phyloP scores from a whole-genome alignment of 352 stramenopile genomes.

The Phytopythium vexans region DNA sequence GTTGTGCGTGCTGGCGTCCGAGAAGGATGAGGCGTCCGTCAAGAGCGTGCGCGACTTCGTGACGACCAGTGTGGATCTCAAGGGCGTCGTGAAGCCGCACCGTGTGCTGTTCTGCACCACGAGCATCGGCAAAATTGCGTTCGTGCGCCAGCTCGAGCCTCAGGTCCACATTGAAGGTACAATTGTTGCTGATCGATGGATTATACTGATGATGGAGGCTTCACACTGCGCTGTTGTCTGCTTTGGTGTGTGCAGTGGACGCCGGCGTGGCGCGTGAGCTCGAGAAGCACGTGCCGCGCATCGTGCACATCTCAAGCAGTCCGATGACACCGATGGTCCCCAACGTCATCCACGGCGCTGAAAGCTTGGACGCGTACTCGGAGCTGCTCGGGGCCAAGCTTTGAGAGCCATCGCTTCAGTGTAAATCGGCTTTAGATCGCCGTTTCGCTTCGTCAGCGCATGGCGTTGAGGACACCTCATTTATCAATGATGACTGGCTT shows the following conservation, averaged over 20 bases:
- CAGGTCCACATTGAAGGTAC: constrained; percentile 81
- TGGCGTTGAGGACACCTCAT: no score
- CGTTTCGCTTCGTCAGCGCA: constrained; percentile 10
- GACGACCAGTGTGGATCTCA: constrained; percentile 20
- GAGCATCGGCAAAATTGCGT: constrained; percentile 70
- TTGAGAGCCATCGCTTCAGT: background rate
- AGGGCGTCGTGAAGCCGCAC: constrained; percentile 47
- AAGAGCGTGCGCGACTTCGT: constrained; percentile 53
- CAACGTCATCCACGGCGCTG: constrained; percentile 56
- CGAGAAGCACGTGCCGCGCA: constrained; percentile 74
- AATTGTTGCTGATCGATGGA: background rate
- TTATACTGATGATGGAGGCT: background rate
- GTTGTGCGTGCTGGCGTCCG: constrained; percentile 39
- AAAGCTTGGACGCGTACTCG: constrained; percentile 74
- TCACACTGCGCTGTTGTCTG: constrained; percentile 10
- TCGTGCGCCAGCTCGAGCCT: constrained; percentile 86
- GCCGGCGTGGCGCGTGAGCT: constrained; percentile 47
- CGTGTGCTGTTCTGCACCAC: constrained; percentile 85
- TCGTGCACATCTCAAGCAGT: constrained; percentile 52
- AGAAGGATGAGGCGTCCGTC: constrained; percentile 34
- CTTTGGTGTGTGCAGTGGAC: constrained; percentile 39
- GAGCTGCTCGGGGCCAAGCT: constrained; percentile 37
- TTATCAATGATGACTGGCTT: no score
- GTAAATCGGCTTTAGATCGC: constrained; percentile 20
- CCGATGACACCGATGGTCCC: constrained; percentile 17